Evolutionary conservation across 1,284 basidiomycete species (phyloP), one percentile per base, ranked within the genome.

Genomic region (Boletus putidus): DNA sequence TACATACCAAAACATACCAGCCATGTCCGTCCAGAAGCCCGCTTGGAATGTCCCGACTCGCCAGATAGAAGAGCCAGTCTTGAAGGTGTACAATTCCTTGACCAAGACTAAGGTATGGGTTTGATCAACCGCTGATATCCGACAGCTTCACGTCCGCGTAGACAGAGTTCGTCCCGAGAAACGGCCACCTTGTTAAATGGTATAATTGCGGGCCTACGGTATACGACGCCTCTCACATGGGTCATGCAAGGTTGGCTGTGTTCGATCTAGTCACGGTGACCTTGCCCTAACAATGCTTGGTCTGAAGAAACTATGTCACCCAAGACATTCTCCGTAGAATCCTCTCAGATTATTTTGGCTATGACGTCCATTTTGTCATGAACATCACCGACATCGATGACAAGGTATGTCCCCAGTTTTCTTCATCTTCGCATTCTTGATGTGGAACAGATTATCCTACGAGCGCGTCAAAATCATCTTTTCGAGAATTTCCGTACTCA

Each of bases 161-260:
- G 62, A 92, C 86, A 61, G 89, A 90, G 60, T 98, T 99, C 65
- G 77, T 94, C 16, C 88, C 96, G 12, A 84, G 78, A 59, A 81
- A 88, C 63, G 92, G 91, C 0, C 85, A 86, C n/a, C 87, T 87
- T 68, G 89, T 99, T 21, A 97, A 97, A 70, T 99, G 97, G 97
- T 98, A 98, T 75, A 98, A 96, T 73, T 98, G 96, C 71, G 96
- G 97, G 10, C 97, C 97, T n/a, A 99, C 97, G 2, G 97, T 99
- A 10, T 99, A 99, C 74, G 97, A 99, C 81, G 87, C 94, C 16
- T 92, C 94, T 47, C 97, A 99, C 75, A 96, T 99, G 94, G 97
- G 97, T 6, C 97, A 99, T 79, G 97, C 97, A 10, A 87, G 95
- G 95, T 96, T 65, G 63, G 81, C 53, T 25, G 29, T 59, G 52